Conservation (phyloP, 2,329 filamentous ascomycete genomes). For the Balansia obtecta region DNA sequence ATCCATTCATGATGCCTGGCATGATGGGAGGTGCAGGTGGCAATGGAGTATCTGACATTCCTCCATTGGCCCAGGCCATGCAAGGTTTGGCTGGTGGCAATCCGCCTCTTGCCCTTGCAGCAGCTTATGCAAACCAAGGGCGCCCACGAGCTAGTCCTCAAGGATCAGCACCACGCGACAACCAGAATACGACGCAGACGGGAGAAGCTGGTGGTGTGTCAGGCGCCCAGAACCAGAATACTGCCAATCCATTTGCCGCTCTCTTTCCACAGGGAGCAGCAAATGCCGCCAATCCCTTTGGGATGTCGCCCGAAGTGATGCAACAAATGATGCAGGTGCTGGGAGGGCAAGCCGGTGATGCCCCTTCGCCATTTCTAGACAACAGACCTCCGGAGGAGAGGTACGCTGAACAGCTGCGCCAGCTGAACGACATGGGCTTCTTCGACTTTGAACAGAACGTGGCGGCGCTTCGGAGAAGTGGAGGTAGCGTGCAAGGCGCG, state of each 20-base stretch:
- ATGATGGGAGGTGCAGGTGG: slow-evolving; percentile 10
- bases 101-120: slow-evolving; percentile 19
- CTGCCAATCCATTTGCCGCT: slow-evolving; percentile 54
- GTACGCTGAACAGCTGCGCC: slow-evolving; percentile 78
- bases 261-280: slow-evolving; percentile 37
- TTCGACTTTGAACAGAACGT: slow-evolving; percentile 93
- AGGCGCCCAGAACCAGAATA: slow-evolving; percentile 22
- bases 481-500: slow-evolving; percentile 88
- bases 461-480: slow-evolving; percentile 72
- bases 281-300: slow-evolving; percentile 28
- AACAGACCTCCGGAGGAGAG: slow-evolving; percentile 85
- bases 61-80: slow-evolving; percentile 18
- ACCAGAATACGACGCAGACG: slow-evolving; percentile 13
- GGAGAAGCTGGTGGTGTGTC: slow-evolving; percentile 13
- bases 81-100: slow-evolving; percentile 20
- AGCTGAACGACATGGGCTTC: slow-evolving; percentile 98
- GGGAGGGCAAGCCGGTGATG: slow-evolving; percentile 16
- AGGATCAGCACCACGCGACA: slow-evolving; percentile 14
- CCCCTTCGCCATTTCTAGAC: slow-evolving; percentile 51
- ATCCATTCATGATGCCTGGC: slow-evolving; percentile 19
- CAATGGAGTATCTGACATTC: slow-evolving; percentile 11
- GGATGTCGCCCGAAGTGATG: slow-evolving; percentile 41
- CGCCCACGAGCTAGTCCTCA: slow-evolving; percentile 15
- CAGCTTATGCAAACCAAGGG: background rate
- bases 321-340: slow-evolving; percentile 42